phyloP scores from a whole-genome alignment of 2,329 filamentous ascomycete species.

The Stachybotrys chartarum region DNA sequence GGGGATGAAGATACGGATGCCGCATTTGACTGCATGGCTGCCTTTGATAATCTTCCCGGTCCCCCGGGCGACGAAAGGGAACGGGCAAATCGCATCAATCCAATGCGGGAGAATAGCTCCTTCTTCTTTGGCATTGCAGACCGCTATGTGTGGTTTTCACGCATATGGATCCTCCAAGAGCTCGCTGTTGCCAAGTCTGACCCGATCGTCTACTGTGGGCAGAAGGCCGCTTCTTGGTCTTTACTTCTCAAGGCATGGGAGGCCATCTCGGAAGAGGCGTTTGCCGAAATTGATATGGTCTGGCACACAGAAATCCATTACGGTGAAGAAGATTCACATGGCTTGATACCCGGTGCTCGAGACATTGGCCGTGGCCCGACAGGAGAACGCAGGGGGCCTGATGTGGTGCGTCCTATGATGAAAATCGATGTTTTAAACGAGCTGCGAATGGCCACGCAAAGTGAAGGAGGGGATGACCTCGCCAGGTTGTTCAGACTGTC shows the following conservation, averaged over 20 bases:
- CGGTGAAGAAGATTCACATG: not conserved
- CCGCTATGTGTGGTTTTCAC: not conserved
- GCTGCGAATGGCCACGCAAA: not conserved
- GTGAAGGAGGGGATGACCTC: not conserved
- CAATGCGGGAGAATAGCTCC: not conserved
- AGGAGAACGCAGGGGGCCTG: no score
- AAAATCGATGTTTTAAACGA: not conserved
- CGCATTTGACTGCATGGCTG: not conserved
- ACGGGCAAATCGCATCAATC: not conserved
- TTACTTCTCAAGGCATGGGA: not conserved
- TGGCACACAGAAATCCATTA: no score
- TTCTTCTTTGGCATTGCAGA: not conserved
- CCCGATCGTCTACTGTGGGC: not conserved
- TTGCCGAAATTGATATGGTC: not conserved
- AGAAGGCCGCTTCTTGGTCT: not conserved
- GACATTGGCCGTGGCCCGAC: no score
- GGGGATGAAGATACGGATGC: not conserved
- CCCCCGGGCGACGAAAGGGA: not conserved
- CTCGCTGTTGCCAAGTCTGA: not conserved
- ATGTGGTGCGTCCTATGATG: not conserved
- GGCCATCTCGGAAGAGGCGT: not conserved
- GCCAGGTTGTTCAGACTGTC: not conserved
- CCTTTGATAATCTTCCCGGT: not conserved
- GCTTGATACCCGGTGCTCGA: no score
- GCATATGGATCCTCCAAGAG: conserved; percentile 1